Conservation (phyloP, 1,284 basidiomycete genomes). For the Pyrrhoderma lamaoense region DNA sequence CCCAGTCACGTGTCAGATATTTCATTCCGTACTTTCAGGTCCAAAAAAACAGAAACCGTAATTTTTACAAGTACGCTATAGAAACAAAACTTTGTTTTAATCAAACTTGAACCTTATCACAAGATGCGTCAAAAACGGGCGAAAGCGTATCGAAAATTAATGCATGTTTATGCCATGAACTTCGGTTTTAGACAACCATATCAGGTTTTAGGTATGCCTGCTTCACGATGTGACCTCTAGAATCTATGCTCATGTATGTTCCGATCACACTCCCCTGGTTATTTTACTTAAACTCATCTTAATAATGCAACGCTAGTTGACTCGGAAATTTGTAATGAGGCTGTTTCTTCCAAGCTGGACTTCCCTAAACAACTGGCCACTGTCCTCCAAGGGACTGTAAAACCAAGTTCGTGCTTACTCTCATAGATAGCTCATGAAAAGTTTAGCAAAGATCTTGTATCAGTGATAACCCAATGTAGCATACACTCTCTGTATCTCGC, state of each 20-base stretch:
- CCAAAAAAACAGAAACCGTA: too few relatives aligned
- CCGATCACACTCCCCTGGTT: too few relatives aligned
- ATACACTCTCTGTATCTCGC: conserved; percentile 85
- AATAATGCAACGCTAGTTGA: conserved; percentile 62
- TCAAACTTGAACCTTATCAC: too few relatives aligned
- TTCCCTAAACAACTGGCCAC: conserved; percentile 64
- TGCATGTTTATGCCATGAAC: conserved; percentile 76
- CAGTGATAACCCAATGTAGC: conserved; percentile 97
- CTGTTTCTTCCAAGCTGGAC: conserved; percentile 64
- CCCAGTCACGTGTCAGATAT: too few relatives aligned
- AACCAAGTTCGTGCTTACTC: conserved; percentile 66
- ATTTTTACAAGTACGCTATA: too few relatives aligned
- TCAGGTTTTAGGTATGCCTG: conserved; percentile 70
- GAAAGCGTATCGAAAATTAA: conserved; percentile 87
- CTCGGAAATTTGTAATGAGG: conserved; percentile 74
- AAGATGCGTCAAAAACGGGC: conserved; percentile 88
- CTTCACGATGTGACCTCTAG: not conserved
- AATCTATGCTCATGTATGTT: too few relatives aligned
- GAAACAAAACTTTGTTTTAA: too few relatives aligned
- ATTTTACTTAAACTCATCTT: not conserved
- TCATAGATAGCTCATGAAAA: too few relatives aligned
- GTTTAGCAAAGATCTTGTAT: conserved; percentile 8
- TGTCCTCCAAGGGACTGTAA: conserved; percentile 78
- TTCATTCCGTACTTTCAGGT: too few relatives aligned
- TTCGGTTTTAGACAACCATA: conserved; percentile 91